These are phyloP conservation scores for Phytophthora macrochlamydospora DNA, from an alignment of 352 stramenopile species.

Conservation along the genomic window DNA sequence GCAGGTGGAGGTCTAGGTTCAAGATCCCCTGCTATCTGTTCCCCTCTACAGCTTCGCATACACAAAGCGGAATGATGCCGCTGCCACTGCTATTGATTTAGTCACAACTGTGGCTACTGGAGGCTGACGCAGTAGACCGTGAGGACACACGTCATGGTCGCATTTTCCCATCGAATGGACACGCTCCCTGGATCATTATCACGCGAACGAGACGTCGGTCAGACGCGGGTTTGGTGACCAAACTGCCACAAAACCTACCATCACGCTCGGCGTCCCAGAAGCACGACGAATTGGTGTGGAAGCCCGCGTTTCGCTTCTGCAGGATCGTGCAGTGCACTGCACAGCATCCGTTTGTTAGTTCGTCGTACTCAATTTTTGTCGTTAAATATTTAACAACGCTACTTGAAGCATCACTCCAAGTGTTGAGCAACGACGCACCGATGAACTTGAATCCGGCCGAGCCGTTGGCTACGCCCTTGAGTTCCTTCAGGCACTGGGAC, in stretches of 20 bases:
- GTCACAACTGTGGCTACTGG: slow-evolving; percentile 36
- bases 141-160: slow-evolving; percentile 73
- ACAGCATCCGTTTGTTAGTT: slow-evolving; percentile 29
- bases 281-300: slow-evolving; percentile 87
- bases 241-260: slow-evolving; percentile 42
- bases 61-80: slow-evolving; percentile 23
- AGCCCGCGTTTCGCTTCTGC: slow-evolving; percentile 89
- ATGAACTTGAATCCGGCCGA: slow-evolving; percentile 91
- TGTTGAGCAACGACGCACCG: slow-evolving; percentile 36
- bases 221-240: slow-evolving; percentile 2
- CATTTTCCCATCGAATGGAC: slow-evolving; percentile 77
- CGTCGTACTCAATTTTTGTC: slow-evolving; percentile 28
- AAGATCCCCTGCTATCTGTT: too few relatives aligned
- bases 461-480: slow-evolving; percentile 84
- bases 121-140: slow-evolving; percentile 80
- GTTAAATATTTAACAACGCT: slow-evolving; percentile 46
- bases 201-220: slow-evolving; percentile 12
- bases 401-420: slow-evolving; percentile 5
- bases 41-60: not conserved
- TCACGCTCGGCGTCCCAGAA: slow-evolving; percentile 89
- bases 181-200: slow-evolving; percentile 55
- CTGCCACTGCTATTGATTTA: slow-evolving; percentile 18
- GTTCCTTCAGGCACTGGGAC: slow-evolving; percentile 77
- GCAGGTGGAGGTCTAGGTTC: slow-evolving; percentile 36
- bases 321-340: slow-evolving; percentile 88